Evolutionary conservation across 2,329 filamentous ascomycete species (phyloP).

Genomic region (Alternaria incomplexa): DNA sequence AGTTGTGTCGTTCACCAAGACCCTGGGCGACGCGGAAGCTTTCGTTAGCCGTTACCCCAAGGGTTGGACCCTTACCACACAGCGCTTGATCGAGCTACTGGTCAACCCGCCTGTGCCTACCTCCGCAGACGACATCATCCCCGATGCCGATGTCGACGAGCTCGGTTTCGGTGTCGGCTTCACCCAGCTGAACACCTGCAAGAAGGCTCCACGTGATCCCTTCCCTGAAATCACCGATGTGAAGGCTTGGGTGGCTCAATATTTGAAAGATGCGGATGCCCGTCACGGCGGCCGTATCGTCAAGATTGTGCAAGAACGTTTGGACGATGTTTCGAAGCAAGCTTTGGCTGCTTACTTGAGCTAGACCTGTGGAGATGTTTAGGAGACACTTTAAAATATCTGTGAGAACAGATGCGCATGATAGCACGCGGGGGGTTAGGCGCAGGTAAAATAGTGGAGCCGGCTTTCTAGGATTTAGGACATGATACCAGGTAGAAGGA

Average conservation of each 20-base stretch:
- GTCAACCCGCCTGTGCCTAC: slow-evolving; percentile 81
- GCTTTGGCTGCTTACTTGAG: slow-evolving; percentile 46
- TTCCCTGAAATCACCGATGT: slow-evolving; percentile 85
- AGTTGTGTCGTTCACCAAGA: slow-evolving; percentile 92
- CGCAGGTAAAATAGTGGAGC: neutral
- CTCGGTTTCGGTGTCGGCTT: slow-evolving; percentile 94
- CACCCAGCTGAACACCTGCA: slow-evolving; percentile 91
- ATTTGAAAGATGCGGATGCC: slow-evolving; percentile 77
- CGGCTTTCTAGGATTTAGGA: slow-evolving; percentile 4
- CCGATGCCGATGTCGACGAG: slow-evolving; percentile 92
- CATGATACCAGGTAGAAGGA: slow-evolving; percentile 26
- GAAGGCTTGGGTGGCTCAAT: slow-evolving; percentile 80
- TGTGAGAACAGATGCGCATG: neutral
- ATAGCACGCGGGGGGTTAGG: neutral
- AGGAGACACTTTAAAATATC: neutral
- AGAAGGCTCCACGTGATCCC: slow-evolving; percentile 73
- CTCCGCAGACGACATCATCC: slow-evolving; percentile 74
- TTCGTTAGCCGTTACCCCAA: slow-evolving; percentile 74
- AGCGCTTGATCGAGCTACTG: slow-evolving; percentile 85
- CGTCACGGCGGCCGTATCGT: slow-evolving; percentile 74
- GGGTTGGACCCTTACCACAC: slow-evolving; percentile 89
- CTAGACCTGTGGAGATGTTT: neutral
- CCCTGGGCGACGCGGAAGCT: slow-evolving; percentile 80
- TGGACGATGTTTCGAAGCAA: slow-evolving; percentile 55
- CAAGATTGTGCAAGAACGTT: slow-evolving; percentile 72